Percentiles rank a stretch among this genome's conserved stretches.
phyloP scores from a whole-genome alignment of 192 early-diverging fungal genomes.

The Funneliformis geosporum region DNA sequence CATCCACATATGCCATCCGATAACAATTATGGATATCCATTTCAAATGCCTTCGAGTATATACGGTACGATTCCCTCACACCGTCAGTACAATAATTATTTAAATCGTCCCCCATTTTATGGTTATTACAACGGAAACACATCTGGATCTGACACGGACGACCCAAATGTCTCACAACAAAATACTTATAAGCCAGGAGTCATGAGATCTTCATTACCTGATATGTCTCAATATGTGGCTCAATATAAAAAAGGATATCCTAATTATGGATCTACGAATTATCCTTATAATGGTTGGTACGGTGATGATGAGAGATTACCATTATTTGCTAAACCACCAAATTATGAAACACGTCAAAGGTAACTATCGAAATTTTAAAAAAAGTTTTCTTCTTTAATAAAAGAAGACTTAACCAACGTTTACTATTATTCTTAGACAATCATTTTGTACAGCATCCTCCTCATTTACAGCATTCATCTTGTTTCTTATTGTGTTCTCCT shows the following conservation, averaged over 20 bases:
- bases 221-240: slow-evolving; percentile 20
- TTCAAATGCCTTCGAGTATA: neutral
- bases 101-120: slow-evolving; percentile 6
- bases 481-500: slow-evolving; percentile 29
- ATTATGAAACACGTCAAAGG: neutral
- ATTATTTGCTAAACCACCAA: slow-evolving; percentile 21
- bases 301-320: slow-evolving; percentile 17
- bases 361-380: neutral
- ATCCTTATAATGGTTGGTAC: slow-evolving; percentile 17
- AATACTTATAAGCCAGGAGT: slow-evolving; percentile 19
- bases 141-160: slow-evolving; percentile 12
- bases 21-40: neutral
- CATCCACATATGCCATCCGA: slow-evolving; percentile 8
- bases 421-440: neutral
- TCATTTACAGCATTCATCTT: slow-evolving; percentile 16
- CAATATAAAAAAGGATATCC: slow-evolving; percentile 11
- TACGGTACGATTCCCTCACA: neutral
- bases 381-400: neutral
- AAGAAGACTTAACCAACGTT: neutral
- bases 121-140: slow-evolving; percentile 8
- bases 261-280: slow-evolving; percentile 25
- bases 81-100: neutral
- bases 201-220: slow-evolving; percentile 24
- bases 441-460: neutral
- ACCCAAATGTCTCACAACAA: neutral